phyloP scores from a whole-genome alignment of 2,329 filamentous ascomycete genomes.

The Arthrinium phaeospermum region DNA sequence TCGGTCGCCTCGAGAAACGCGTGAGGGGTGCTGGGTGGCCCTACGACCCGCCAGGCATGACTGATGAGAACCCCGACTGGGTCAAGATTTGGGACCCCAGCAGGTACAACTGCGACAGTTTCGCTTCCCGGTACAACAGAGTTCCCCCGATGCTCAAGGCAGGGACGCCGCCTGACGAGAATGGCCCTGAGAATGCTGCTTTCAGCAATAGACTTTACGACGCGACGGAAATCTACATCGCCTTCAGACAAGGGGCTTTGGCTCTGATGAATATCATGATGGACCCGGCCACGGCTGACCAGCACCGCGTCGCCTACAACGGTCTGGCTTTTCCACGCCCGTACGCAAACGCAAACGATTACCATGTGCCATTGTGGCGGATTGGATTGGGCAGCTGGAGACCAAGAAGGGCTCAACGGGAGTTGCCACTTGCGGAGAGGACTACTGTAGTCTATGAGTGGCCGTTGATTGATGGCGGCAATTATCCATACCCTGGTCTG shows the following conservation, averaged over 20 bases:
- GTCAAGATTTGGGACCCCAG: neutral
- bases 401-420: fast-evolving
- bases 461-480: neutral
- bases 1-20: neutral
- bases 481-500: neutral
- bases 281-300: neutral
- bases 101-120: neutral
- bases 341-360: neutral
- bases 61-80: neutral
- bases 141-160: neutral
- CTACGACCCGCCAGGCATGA: neutral
- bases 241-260: neutral
- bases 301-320: neutral
- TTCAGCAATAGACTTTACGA: neutral
- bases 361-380: neutral
- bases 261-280: neutral
- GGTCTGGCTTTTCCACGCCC: neutral
- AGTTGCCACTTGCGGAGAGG: neutral
- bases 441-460: neutral
- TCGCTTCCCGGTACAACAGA: neutral
- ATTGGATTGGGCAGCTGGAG: neutral
- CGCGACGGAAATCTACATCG: neutral
- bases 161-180: neutral
- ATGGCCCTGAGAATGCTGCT: neutral
- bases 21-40: neutral